Conservation (phyloP, 805 yeast species). For the Blastobotrys robertii region DNA sequence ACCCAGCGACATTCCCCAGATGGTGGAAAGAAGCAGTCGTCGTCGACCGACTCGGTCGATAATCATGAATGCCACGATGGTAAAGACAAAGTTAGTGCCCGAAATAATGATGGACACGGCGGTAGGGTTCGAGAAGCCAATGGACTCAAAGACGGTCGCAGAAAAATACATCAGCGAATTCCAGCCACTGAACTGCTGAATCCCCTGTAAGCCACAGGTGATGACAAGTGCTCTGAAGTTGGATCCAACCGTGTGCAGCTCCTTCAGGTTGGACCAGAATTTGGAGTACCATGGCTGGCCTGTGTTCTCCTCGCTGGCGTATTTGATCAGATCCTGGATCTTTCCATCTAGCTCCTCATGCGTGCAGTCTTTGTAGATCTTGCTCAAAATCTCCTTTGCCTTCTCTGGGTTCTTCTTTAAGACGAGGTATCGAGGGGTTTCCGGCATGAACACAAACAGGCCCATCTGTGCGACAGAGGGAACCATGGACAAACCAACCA, state of each 20-base stretch:
- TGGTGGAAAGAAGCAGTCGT: constrained; percentile 61
- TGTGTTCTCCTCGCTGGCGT: constrained; percentile 13
- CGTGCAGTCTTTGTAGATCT: constrained; percentile 53
- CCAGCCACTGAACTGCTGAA: constrained; percentile 95
- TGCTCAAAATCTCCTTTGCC: constrained; percentile 58
- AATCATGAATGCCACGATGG: constrained; percentile 73
- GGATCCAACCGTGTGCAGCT: constrained; percentile 32
- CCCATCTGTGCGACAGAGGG: constrained; percentile 75
- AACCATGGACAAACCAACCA: constrained; percentile 82
- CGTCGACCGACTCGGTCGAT: constrained; percentile 89
- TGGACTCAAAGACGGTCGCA: constrained; percentile 81
- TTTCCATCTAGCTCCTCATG: constrained; percentile 56
- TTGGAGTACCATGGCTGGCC: constrained; percentile 7
- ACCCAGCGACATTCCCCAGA: constrained; percentile 77
- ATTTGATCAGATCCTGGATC: constrained; percentile 50
- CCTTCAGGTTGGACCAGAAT: constrained; percentile 23
- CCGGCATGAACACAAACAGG: constrained; percentile 81
- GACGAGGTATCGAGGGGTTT: constrained; percentile 85
- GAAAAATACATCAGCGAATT: constrained; percentile 94
- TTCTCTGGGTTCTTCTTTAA: constrained; percentile 53
- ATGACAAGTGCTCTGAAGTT: constrained; percentile 83
- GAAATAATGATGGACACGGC: constrained; percentile 91
- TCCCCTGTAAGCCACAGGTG: constrained; percentile 90
- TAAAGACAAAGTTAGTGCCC: constrained; percentile 87
- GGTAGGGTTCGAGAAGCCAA: constrained; percentile 83